Percentiles rank a stretch among this genome's conserved stretches.
Evolutionary conservation across 768 basidiomycete species (phyloP).

Genomic region (Leccinellum rugosiceps): DNA sequence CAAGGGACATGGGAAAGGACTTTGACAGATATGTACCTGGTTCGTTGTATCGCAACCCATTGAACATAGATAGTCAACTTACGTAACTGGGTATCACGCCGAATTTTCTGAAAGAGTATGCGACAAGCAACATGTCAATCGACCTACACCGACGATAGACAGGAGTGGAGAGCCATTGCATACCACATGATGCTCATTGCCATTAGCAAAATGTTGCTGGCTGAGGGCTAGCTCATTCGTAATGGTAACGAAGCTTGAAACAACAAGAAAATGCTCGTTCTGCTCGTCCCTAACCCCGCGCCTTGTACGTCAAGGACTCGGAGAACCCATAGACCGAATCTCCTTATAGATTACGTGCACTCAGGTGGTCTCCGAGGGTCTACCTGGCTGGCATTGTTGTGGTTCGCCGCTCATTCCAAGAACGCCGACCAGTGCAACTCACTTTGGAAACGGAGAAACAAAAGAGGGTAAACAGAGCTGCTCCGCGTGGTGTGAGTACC

Average conservation of each 20-base stretch:
- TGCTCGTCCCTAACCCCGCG: not conserved
- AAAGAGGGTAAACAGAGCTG: too few relatives aligned
- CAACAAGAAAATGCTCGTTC: not conserved
- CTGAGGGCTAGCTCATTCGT: not conserved
- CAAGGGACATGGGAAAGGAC: not conserved
- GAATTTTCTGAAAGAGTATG: not conserved
- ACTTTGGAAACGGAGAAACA: too few relatives aligned
- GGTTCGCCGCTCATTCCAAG: not conserved
- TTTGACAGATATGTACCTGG: not conserved
- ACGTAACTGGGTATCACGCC: not conserved
- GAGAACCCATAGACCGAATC: too few relatives aligned
- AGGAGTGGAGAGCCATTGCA: not conserved
- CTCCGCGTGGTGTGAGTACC: not conserved
- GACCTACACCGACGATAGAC: not conserved
- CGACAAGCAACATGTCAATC: not conserved
- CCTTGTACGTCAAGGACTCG: too few relatives aligned
- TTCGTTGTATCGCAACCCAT: not conserved
- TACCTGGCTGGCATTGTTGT: not conserved
- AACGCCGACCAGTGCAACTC: not conserved
- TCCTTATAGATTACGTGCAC: too few relatives aligned
- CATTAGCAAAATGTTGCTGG: not conserved
- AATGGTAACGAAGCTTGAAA: not conserved
- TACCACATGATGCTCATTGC: not conserved
- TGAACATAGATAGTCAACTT: not conserved
- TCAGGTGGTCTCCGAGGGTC: too few relatives aligned